phyloP scores from a whole-genome alignment of 345 rosid genomes.

The Pseudoturritis turrita region DNA sequence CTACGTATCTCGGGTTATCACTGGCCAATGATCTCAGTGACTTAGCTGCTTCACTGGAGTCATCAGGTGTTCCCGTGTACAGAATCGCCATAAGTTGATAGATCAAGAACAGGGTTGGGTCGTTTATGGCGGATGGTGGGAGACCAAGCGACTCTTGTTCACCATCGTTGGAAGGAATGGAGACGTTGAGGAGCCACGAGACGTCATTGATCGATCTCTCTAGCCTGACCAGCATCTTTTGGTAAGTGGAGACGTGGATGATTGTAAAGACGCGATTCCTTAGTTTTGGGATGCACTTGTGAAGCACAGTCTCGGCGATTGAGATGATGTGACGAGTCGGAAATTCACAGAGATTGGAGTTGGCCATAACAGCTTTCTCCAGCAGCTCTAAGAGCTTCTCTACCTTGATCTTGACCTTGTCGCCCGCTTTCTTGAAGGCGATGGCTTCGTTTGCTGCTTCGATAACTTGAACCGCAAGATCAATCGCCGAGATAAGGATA shows the following conservation, averaged over 20 bases:
- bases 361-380: constrained; percentile 58
- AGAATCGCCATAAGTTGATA: constrained; percentile 81
- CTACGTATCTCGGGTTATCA: constrained; percentile 57
- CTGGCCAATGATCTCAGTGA: constrained; percentile 63
- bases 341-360: constrained; percentile 74
- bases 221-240: constrained; percentile 49
- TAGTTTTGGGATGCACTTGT: constrained; percentile 55
- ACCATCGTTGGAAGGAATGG: constrained; percentile 54
- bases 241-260: constrained; percentile 52
- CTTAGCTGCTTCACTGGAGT: constrained; percentile 57
- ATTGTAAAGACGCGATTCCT: constrained; percentile 59
- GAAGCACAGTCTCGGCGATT: constrained; percentile 62
- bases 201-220: constrained; percentile 73
- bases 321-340: constrained; percentile 78
- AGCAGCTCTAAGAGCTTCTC: constrained; percentile 61
- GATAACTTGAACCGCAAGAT: constrained; percentile 60
- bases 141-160: constrained; percentile 55
- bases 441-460: constrained; percentile 52
- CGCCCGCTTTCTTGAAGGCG: constrained; percentile 58
- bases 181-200: constrained; percentile 78
- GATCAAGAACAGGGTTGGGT: constrained; percentile 65
- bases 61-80: constrained; percentile 49
- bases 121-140: constrained; percentile 74
- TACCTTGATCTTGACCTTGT: constrained; percentile 58
- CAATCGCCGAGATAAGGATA: constrained; percentile 59